Evolutionary conservation across 306 rosid species (phyloP).

Genomic region (Malus orientalis): DNA sequence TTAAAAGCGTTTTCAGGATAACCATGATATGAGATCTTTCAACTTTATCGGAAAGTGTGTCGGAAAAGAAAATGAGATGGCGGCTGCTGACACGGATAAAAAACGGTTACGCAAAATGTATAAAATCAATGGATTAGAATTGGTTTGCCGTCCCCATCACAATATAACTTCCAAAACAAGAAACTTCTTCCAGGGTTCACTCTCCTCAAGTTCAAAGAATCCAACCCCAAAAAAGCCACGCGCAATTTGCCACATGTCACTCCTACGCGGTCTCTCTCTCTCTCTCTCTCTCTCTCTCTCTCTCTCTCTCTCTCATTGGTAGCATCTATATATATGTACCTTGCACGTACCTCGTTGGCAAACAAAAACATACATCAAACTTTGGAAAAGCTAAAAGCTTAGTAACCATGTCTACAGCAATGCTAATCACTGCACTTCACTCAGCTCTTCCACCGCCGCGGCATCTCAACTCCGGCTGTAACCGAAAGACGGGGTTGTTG

Average conservation of each 20-base stretch:
- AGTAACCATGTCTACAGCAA: neutral
- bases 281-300: neutral
- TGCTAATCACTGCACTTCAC: slow-evolving; percentile 19
- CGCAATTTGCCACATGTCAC: neutral
- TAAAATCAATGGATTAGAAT: neutral
- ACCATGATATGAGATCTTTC: neutral
- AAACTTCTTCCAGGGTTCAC: neutral
- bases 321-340: neutral
- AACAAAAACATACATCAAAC: neutral
- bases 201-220: neutral
- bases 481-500: neutral
- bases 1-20: too few species aligned
- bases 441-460: slow-evolving; percentile 16
- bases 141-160: neutral
- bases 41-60: neutral
- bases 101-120: neutral
- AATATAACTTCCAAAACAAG: neutral
- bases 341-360: neutral
- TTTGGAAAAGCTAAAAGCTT: neutral
- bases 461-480: neutral
- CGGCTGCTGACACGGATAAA: neutral
- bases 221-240: neutral
- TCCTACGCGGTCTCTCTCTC: neutral
- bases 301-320: neutral
- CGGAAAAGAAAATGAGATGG: neutral